Evolutionary conservation across 2,329 filamentous ascomycete species (phyloP), one percentile per base, ranked within the genome.

Genomic region (Stagonosporopsis tanaceti): DNA sequence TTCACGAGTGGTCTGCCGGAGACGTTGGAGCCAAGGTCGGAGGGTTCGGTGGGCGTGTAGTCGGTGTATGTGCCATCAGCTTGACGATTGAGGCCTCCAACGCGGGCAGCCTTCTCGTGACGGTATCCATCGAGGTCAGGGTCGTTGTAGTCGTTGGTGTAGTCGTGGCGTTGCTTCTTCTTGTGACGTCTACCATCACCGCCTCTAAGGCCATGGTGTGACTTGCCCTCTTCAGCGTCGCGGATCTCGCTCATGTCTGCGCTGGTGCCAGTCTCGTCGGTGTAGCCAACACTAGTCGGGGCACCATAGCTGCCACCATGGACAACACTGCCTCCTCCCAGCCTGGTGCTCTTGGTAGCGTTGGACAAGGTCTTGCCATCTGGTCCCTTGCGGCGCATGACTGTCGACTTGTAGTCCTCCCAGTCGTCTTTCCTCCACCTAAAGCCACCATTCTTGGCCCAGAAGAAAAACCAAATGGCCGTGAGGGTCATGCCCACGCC

Each of bases 381-480:
- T 5, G 93, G 92, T 0, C 93, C 93, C 70, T 90, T 93, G 50
- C 93, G 90, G 39, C 95, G 86, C 42, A 99, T 79, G 2, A 99
- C 95, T 0, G 94, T 97, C 1, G 90, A 89, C 76, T 98, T 98
- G 86, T 99, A 99, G 72, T 99, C 95, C 6, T 98, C 94, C 94
- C 95, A 99, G 78, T 99, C 95, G 34, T 87, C 83, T 62, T 96
- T 50, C 81, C 85, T 85, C 83, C 93, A 98, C 62, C 90, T 81
- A 80, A 98, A 97, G 14, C 95, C 95, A 60, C 95, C 95, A 68
- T 98, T 97, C 79, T 91, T 94, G 55, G 94, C 94, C 90, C 92
- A 96, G 67, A 77, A 96, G 85, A 99, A 98, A 84, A 99, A 97
- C 93, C 95, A 99, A 72, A 98, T 92, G 24, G 84, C 86, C 0